Conservation (phyloP, 2,329 filamentous ascomycete genomes). For the Pyricularia sp. region DNA sequence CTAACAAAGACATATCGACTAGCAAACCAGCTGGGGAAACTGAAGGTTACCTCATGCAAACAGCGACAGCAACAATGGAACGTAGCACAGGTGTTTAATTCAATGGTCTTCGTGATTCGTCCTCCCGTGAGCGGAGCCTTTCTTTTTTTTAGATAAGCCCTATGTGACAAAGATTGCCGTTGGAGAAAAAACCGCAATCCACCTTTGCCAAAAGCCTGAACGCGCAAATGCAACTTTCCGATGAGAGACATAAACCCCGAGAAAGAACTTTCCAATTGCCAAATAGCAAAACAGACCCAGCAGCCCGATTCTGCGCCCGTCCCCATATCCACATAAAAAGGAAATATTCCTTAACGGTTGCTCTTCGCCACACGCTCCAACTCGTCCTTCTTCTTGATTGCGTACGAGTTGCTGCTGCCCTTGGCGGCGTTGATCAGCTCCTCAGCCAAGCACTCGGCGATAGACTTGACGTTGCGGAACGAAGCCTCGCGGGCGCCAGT, state of each 20-base stretch:
- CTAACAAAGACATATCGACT: background rate
- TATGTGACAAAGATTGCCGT: constrained; percentile 30
- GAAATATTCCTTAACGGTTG: constrained; percentile 68
- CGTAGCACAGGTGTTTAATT: background rate
- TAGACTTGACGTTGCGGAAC: constrained; percentile 99
- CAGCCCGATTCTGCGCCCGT: constrained; percentile 3
- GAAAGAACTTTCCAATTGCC: constrained; percentile 15
- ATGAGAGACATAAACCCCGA: constrained; percentile 16
- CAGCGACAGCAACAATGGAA: background rate
- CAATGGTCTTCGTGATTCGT: constrained; percentile 8
- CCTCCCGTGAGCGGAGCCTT: constrained; percentile 22
- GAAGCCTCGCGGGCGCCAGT: constrained; percentile 96
- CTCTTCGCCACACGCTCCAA: constrained; percentile 99
- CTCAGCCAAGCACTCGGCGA: constrained; percentile 98
- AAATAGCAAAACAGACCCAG: constrained; percentile 3
- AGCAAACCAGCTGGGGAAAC: background rate
- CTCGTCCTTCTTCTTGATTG: constrained; percentile 99
- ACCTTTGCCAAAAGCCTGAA: constrained; percentile 22
- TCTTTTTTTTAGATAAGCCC: constrained; percentile 20
- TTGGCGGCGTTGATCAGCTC: constrained; percentile 99
- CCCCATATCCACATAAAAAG: background rate
- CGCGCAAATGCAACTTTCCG: constrained; percentile 28
- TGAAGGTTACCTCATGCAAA: background rate
- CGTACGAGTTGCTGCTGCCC: constrained; percentile 99
- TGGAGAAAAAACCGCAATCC: constrained; percentile 21